Evolutionary conservation across 2,329 filamentous ascomycete species (phyloP), one percentile per base, ranked within the genome.

Genomic region (Trichoderma sp.): DNA sequence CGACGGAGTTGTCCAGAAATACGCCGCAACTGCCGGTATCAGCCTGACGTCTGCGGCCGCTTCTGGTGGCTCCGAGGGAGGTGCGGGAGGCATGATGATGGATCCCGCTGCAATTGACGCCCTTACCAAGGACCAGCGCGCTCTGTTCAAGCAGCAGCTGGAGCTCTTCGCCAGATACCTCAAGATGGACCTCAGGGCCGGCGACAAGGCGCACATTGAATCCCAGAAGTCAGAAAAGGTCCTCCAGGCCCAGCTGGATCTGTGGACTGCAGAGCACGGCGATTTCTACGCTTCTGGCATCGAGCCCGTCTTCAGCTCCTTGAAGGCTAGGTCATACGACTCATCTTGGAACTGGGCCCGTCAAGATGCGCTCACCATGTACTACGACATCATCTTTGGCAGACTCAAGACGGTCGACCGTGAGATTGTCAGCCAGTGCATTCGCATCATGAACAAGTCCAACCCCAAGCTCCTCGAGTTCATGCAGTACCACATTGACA

Each of bases 401-500:
- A 88, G 95, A 67, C 87, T 99, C 62, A 88, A 95, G 81, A 92
- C 89, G 57, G 91, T 99, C 47, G 95, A 99, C 74, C 91, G 95
- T 69, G 95, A 99, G 78, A 99, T 98, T 72, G 95, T 99, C 75
- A 97, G 93, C 79, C 93, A 93, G 77, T 99, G 95, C 80, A 98
- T 99, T 74, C 91, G 92, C 71, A 95, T 99, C 80, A 99, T 99
- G 95, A 99, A 97, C 82, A 91, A 95, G 68, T 97, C 95, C 41
- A 99, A 98, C 76, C 95, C 95, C 2, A 90, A 92, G 43, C 87
- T 99, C 1, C 86, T 99, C 66, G 94, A 99, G 72, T 99, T 97
- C 79, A 99, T 99, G 95, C 95, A 99, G 77, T 98, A 99, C 73
- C 95, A 99, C 81, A 99, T 99, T 74, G 95, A 99, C 74, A 95